These are phyloP conservation scores for Saccharomycopsis babjevae DNA, from an alignment of 805 yeast genomes.

Conservation along the genomic window DNA sequence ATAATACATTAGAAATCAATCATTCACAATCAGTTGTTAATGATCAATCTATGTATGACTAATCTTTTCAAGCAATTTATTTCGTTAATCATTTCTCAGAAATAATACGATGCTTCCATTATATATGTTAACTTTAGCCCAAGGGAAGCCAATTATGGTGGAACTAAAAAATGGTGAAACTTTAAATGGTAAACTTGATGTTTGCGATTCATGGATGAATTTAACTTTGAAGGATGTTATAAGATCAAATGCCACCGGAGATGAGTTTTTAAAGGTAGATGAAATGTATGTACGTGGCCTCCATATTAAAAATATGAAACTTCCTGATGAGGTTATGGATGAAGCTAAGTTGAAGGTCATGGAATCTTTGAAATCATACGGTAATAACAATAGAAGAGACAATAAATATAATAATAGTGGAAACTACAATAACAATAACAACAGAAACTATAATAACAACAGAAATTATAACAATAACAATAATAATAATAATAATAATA, in stretches of 20 bases:
- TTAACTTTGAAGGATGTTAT: conserved; percentile 70
- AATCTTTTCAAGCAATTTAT: no score
- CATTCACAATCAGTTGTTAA: not conserved
- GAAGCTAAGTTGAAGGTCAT: conserved; percentile 58
- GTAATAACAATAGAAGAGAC: conserved; percentile 27
- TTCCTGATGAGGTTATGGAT: conserved; percentile 69
- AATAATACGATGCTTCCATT: conserved; percentile 62
- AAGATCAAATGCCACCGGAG: conserved; percentile 54
- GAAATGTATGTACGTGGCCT: conserved; percentile 80
- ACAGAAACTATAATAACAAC: conserved; percentile 22
- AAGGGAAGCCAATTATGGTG: conserved; percentile 76
- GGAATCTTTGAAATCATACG: conserved; percentile 36
- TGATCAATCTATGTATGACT: not conserved
- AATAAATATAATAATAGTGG: conserved; percentile 20
- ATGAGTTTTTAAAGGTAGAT: conserved; percentile 48
- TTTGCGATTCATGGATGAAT: conserved; percentile 96
- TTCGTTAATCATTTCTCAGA: not conserved
- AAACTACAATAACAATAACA: conserved; percentile 26
- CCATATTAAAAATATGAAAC: conserved; percentile 67
- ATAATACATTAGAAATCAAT: not conserved
- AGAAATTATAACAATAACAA: conserved; percentile 24
- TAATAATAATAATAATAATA: conserved; percentile 18
- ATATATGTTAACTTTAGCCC: conserved; percentile 81
- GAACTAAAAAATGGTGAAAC: conserved; percentile 91
- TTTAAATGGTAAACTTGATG: conserved; percentile 69